phyloP scores from a whole-genome alignment of 2,329 filamentous ascomycete species.

The Hymenoscyphus albidus region DNA sequence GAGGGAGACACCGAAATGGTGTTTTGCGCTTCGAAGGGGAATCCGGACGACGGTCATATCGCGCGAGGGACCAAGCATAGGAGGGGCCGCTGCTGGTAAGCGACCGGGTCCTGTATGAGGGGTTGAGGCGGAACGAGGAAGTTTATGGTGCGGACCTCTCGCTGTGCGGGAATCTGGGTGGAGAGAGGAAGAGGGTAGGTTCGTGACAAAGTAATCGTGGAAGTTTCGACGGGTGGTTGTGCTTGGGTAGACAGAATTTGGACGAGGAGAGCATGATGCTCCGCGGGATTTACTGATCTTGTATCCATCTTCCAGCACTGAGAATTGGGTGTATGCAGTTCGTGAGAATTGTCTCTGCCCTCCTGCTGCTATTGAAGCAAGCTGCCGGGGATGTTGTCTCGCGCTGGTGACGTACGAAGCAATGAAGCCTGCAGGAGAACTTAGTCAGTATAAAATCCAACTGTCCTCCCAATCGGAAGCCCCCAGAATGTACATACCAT shows the following conservation, averaged over 20 bases:
- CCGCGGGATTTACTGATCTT: neutral
- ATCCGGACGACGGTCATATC: constrained; percentile 95
- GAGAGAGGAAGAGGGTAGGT: constrained; percentile 87
- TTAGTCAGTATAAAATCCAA: neutral
- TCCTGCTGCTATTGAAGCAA: neutral
- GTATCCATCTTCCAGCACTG: constrained; percentile 4
- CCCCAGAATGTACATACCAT: constrained; percentile 23
- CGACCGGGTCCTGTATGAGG: constrained; percentile 62
- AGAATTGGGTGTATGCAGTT: constrained; percentile 11
- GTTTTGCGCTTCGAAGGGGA: constrained; percentile 86
- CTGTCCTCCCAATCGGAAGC: neutral
- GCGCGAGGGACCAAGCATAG: constrained; percentile 57
- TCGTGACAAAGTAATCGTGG: constrained; percentile 96
- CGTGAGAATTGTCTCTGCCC: constrained; percentile 7
- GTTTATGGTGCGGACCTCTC: constrained; percentile 70
- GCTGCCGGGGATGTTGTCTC: neutral
- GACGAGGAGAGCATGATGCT: neutral
- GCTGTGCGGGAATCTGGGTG: constrained; percentile 75
- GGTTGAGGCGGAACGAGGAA: constrained; percentile 78
- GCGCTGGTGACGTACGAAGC: constrained; percentile 27
- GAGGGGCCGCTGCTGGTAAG: constrained; percentile 55
- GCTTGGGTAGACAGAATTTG: neutral
- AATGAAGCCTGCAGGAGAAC: constrained; percentile 29
- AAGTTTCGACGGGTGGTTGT: constrained; percentile 46
- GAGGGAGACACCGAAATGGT: constrained; percentile 82